Base-by-base conservation (phyloP, 129 eudicot genomes). In the Mikania micrantha region DNA sequence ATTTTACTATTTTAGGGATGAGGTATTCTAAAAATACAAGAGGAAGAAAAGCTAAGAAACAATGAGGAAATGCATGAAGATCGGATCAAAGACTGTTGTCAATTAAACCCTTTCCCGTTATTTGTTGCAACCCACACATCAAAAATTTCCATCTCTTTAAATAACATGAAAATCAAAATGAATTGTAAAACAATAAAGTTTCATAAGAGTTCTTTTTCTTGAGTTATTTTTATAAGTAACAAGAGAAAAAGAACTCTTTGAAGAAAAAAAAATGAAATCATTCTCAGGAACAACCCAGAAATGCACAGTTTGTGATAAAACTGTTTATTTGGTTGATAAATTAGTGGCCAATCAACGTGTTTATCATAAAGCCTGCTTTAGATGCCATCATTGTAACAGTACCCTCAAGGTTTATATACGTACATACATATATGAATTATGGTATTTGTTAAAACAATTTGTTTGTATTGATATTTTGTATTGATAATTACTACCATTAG, bases 301-400 rank as follows among this genome's bases (percentile, higher is more conserved):
- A 9, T 94, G 99, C 71, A 49, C 78, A 56, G 99, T 85, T 28
- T 94, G 99, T 58, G 81, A 85, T 4, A 94, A 94, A 74, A 94
- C 95, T 13, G 97, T 89, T 5, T 94, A 94, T 56, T 81, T 87
- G 52, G 99, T 94, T 52, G 99, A 94, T 79, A 82, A 80, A 20
- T 75, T 94, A 39, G 81, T 83, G 4, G 93, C 91, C n/a, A 95
- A 90, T 70, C 80, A 78, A 27, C 90, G 83, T 15, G 68, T 78
- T 38, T 94, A 81, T 74, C 99, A 94, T 65, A 94, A 83, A 79
- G 88, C 95, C 52, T 94, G 99, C 66, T 94, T 94, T 71, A 84
- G 99, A 68, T 94, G 99, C 84, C 90, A 85, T 72, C 95, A 94
- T 64, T 90, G 99, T 88, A 85, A 78, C 19, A 66, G 92, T 48